Evolutionary conservation across 192 early-diverging fungal genomes (phyloP), one percentile per base, ranked within the genome.

Genomic region (Paraglomus brasilianum): DNA sequence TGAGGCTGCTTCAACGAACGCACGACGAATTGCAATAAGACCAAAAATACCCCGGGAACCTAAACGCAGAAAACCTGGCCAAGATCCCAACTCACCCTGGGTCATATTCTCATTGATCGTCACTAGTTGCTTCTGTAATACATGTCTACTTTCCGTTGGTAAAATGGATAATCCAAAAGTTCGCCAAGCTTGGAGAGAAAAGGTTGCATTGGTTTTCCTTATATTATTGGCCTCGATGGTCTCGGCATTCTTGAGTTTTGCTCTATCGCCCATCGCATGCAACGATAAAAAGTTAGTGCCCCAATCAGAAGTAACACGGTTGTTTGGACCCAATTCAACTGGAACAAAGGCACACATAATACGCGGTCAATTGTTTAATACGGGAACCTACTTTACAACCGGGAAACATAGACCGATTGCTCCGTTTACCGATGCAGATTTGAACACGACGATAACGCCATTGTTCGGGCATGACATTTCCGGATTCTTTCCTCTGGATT

Each of bases 141-240:
- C 38, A 40, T 66, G 49, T 2, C 30, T 66, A 9, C 17, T 10
- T n/a, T 52, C 17, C 22, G 40, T 52, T 52, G 64, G 64, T 10
- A 39, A 46, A 41, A 41, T 66, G 49, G n/a, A 5, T 21, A 39
- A 52, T 41, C 5, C 15, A 19, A 8, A 15, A 52, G 5, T 42
- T 21, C 21, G 64, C 14, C 84, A 85, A 57, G 84, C 84, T 19
- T 85, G 84, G 84, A 66, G 82, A 72, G 84, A 85, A 66, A 85
- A 85, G 63, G 81, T 86, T 17, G 75, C 84, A 5, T 71, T 84
- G 8, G 78, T 75, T 24, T 70, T 78, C 21, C 70, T 83, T 48
- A 77, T 82, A 46, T 9, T 66, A 13, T 56, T 81, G 9, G 69
- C 76, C 47, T 81, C 79, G 39, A 56, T 71, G 13, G 11, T 64